Evolutionary conservation across 2,329 filamentous ascomycete genomes (phyloP), one percentile per base, ranked within the genome.

Genomic region (Coleophoma crateriformis): DNA sequence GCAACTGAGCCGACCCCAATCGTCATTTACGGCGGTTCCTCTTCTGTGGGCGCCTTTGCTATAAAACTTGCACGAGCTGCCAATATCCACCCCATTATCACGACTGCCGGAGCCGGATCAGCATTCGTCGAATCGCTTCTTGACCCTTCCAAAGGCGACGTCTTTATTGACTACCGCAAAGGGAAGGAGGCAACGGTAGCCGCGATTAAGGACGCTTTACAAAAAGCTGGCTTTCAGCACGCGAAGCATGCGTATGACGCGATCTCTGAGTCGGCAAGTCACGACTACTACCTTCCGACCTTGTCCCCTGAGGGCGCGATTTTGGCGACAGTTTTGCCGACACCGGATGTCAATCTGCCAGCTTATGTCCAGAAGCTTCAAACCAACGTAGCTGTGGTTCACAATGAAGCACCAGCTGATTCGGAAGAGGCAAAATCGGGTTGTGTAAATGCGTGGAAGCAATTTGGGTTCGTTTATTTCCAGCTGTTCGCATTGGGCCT

Each of bases 51-150:
- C 2, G 67, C 75, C 1, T 82, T 73, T 50, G 77, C 72, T 0
- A 69, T 84, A 43, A 76, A 84, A 57, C 66, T 84, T 3, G 54
- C 56, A 27, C 43, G 11, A 17, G 50, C 46, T 11, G 57, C 68
- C 3, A 75, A 77, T 48, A 73, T 83, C n/a, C 77, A 82, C 54
- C 80, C 81, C 0, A 67, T 84, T 27, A 78, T 84, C 50, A 71
- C 70, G 3, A 66, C 84, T 14, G 79, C 78, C 0, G 79, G 81
- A 3, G 62, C 67, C 15, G 71, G 70, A 11, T 63, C 63, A 4
- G 49, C 65, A 1, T 75, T 71, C 49, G 74, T 79, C 2, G 65
- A 76, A 57, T 63, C 58, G 0, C 60, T 79, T n/a, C 68, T 80
- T 47, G 71, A 76, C 53, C 56, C 57, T 13, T 62, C 58, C 20